A percentile compares a stretch with the other conserved stretches of the same genome.
Conservation (phyloP, 2,329 filamentous ascomycete species). For the Periglandula ipomoeae region DNA sequence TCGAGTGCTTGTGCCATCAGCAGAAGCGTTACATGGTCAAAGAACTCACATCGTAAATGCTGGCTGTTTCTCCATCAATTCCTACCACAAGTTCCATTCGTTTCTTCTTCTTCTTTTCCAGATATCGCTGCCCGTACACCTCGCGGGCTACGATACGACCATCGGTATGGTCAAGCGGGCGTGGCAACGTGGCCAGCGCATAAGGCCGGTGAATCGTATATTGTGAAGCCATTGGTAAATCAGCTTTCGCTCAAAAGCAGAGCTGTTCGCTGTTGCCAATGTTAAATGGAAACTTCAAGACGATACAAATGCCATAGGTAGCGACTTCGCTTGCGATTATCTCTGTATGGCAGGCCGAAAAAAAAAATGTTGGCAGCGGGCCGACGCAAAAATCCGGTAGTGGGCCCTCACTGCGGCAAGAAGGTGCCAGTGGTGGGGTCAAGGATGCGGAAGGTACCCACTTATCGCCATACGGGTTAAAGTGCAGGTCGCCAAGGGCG, state of each 20-base stretch:
- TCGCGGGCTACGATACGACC: slow-evolving; percentile 49
- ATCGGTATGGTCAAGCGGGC: slow-evolving; percentile 43
- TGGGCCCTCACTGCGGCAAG: slow-evolving; percentile 19
- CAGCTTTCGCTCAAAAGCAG: background rate
- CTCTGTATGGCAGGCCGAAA: slow-evolving; percentile 7
- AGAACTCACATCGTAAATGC: slow-evolving; percentile 52
- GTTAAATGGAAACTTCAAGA: background rate
- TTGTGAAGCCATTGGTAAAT: slow-evolving; percentile 42
- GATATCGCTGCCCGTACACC: slow-evolving; percentile 49
- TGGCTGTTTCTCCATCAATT: slow-evolving; percentile 55
- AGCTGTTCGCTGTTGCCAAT: background rate
- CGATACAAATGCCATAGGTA: too few species aligned
- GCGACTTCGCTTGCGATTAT: slow-evolving; percentile 1
- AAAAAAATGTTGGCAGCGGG: slow-evolving; percentile 26
- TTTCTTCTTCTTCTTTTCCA: slow-evolving; percentile 52
- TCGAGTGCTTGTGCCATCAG: background rate
- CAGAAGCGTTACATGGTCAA: background rate
- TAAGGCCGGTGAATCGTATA: slow-evolving; percentile 58
- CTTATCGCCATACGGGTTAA: slow-evolving; percentile 12
- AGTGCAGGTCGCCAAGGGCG: slow-evolving; percentile 6
- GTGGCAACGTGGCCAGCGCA: slow-evolving; percentile 49
- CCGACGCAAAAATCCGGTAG: slow-evolving; percentile 26
- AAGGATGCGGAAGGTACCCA: background rate
- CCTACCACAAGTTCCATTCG: slow-evolving; percentile 55
- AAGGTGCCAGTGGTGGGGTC: slow-evolving; percentile 12